Percentiles rank a stretch among this genome's conserved stretches.
phyloP scores from a whole-genome alignment of 306 rosid genomes.

The Aeschynomene evenia region DNA sequence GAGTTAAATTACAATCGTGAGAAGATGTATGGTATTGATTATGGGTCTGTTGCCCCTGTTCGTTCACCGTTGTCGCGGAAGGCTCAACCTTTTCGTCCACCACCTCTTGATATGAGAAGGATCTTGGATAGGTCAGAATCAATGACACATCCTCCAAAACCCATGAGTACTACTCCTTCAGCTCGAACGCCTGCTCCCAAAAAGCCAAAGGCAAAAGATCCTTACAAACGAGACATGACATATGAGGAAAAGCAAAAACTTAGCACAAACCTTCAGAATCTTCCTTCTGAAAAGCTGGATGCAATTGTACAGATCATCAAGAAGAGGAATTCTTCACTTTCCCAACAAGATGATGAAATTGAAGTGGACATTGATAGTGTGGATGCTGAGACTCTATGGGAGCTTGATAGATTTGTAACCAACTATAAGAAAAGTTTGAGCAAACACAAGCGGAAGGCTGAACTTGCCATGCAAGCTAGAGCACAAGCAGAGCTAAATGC shows the following conservation, averaged over 20 bases:
- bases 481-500: constrained; percentile 50
- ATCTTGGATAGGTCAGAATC: constrained; percentile 79
- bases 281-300: constrained; percentile 84
- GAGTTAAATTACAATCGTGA: constrained; percentile 84
- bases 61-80: constrained; percentile 73
- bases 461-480: constrained; percentile 65
- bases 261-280: constrained; percentile 73
- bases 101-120: constrained; percentile 79
- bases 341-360: constrained; percentile 87
- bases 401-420: constrained; percentile 92
- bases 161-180: constrained; percentile 64
- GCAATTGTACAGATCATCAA: constrained; percentile 77
- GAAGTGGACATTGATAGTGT: constrained; percentile 96
- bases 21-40: constrained; percentile 57
- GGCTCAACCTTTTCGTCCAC: constrained; percentile 54
- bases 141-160: constrained; percentile 44
- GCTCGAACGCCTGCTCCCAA: constrained; percentile 80
- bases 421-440: constrained; percentile 93
- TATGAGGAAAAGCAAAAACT: constrained; percentile 90
- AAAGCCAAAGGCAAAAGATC: constrained; percentile 98
- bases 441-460: constrained; percentile 87
- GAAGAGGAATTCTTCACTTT: constrained; percentile 65
- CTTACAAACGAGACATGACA: constrained; percentile 86
- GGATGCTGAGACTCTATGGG: constrained; percentile 94
- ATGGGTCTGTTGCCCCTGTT: constrained; percentile 45